These are phyloP conservation scores for Eremochloa ophiuroides DNA, from an alignment of 176 grass and related monocot genomes.

Conservation along the genomic window DNA sequence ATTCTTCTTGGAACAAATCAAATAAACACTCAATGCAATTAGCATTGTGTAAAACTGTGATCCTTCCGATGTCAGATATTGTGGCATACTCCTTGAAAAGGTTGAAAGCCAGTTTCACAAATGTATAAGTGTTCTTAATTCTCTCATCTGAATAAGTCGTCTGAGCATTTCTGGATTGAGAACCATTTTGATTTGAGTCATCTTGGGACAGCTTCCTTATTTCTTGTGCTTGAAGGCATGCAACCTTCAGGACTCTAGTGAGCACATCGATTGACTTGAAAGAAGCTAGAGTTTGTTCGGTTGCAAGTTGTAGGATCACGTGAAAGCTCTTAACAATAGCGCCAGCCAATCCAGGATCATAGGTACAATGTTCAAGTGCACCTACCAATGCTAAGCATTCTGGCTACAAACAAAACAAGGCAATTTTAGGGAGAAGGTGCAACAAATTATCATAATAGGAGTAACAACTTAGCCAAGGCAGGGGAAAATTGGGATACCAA, in stretches of 20 bases:
- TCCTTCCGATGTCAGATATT: constrained; percentile 67
- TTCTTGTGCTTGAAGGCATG: constrained; percentile 73
- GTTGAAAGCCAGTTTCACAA: constrained; percentile 75
- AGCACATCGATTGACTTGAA: constrained; percentile 76
- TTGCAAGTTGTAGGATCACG: constrained; percentile 75
- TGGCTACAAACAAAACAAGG: constrained; percentile 64
- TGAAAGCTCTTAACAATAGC: constrained; percentile 85
- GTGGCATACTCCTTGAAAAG: constrained; percentile 81
- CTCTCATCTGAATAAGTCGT: constrained; percentile 31
- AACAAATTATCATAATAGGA: constrained; percentile 6
- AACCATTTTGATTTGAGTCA: constrained; percentile 45
- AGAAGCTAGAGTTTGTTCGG: constrained; percentile 71
- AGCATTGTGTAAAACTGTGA: constrained; percentile 65
- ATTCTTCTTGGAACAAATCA: constrained; percentile 91
- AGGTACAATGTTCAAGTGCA: constrained; percentile 60
- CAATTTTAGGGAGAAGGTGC: constrained; percentile 18
- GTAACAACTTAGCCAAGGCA: constrained; percentile 11
- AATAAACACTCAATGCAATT: constrained; percentile 83
- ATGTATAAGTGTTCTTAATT: constrained; percentile 44
- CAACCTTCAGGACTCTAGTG: constrained; percentile 70
- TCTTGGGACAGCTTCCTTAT: constrained; percentile 48
- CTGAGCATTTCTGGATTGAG: constrained; percentile 17
- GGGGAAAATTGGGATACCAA: constrained; percentile 53
- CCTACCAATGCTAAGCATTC: constrained; percentile 80
- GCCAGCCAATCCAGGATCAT: constrained; percentile 59